Conservation (phyloP, 2,329 filamentous ascomycete genomes). For the Beauveria sp. region DNA sequence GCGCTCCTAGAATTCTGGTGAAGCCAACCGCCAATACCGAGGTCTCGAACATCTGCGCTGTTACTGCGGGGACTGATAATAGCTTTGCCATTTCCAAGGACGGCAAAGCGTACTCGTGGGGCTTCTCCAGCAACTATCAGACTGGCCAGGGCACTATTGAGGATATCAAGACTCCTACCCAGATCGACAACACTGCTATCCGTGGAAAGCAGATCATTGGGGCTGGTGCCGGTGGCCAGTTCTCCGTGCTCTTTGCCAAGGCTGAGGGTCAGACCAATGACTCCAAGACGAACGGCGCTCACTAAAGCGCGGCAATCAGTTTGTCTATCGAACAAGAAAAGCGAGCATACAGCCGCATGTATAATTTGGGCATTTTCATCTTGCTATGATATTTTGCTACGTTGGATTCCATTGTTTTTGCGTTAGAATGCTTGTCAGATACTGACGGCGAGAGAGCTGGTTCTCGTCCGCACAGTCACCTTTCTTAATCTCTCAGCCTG, state of each 20-base stretch:
- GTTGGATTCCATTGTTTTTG: background rate
- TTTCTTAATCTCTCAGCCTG: slow-evolving; percentile 1
- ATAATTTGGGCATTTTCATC: slow-evolving; percentile 7
- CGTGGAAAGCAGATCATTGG: slow-evolving; percentile 65
- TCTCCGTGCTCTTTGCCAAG: slow-evolving; percentile 52
- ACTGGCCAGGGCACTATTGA: slow-evolving; percentile 72
- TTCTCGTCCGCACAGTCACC: background rate
- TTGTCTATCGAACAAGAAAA: background rate
- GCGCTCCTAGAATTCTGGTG: slow-evolving; percentile 56
- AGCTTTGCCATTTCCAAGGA: slow-evolving; percentile 63
- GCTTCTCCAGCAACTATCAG: slow-evolving; percentile 73
- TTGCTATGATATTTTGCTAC: background rate
- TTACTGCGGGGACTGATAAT: slow-evolving; percentile 64
- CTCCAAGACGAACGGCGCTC: slow-evolving; percentile 23
- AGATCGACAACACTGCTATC: slow-evolving; percentile 79
- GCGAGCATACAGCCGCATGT: background rate
- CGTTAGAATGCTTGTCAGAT: background rate
- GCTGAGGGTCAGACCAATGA: slow-evolving; percentile 20
- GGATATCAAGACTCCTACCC: slow-evolving; percentile 67
- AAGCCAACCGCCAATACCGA: slow-evolving; percentile 32
- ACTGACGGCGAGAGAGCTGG: background rate
- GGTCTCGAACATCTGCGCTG: slow-evolving; percentile 44
- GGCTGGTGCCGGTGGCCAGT: slow-evolving; percentile 87
- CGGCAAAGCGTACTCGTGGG: slow-evolving; percentile 71
- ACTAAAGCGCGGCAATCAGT: slow-evolving; percentile 1